phyloP scores from a whole-genome alignment of 2,329 filamentous ascomycete genomes.

The Pseudogymnoascus sp. region DNA sequence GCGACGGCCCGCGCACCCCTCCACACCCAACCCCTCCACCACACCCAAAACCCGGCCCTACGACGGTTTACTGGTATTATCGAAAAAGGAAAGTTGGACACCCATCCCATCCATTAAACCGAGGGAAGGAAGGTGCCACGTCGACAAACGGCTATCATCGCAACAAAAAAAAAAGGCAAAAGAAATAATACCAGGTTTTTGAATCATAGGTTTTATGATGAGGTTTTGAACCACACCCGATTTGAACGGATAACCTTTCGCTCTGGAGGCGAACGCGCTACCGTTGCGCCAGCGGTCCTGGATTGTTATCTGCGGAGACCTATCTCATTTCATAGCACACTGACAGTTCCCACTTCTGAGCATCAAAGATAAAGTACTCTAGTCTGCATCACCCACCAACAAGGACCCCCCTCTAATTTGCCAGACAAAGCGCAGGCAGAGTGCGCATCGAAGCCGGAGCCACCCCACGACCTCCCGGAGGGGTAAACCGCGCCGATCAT shows the following conservation, averaged over 20 bases:
- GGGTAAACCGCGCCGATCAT: neutral
- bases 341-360: neutral
- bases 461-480: neutral
- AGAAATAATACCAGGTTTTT: neutral
- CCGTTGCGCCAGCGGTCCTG: slow-evolving; percentile 9
- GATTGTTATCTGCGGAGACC: neutral
- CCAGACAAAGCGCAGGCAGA: neutral
- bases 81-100: slow-evolving; percentile 4
- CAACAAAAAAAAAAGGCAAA: neutral
- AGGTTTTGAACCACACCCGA: slow-evolving; percentile 10
- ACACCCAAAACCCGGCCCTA: neutral
- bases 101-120: neutral
- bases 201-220: slow-evolving; percentile 3
- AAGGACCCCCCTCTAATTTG: neutral
- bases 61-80: neutral
- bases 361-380: neutral
- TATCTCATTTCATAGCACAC: neutral
- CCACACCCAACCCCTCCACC: neutral
- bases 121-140: slow-evolving; percentile 6
- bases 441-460: neutral
- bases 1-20: neutral
- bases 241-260: slow-evolving; percentile 11
- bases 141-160: neutral
- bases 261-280: slow-evolving; percentile 10
- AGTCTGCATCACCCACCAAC: neutral